Conservation (phyloP, 2,329 filamentous ascomycete genomes). For the Cercospora nicotianae region DNA sequence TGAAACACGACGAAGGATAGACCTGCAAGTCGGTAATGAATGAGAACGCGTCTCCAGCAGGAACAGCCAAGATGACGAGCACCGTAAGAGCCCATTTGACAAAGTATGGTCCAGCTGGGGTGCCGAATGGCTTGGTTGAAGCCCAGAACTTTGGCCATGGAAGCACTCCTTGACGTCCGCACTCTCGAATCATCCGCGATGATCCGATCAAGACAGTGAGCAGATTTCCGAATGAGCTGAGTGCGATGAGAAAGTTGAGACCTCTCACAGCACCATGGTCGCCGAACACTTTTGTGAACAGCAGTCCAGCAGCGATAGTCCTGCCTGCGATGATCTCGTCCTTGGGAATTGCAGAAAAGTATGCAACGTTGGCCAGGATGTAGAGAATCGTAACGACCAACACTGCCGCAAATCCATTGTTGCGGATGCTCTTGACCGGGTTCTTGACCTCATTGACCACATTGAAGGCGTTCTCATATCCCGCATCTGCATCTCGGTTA, state of each 20-base stretch:
- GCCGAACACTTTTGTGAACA: constrained; percentile 62
- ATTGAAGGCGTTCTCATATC: constrained; percentile 58
- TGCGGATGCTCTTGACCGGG: constrained; percentile 57
- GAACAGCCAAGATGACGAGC: constrained; percentile 61
- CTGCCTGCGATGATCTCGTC: constrained; percentile 49
- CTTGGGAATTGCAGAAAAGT: constrained; percentile 58
- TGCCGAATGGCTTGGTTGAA: constrained; percentile 63
- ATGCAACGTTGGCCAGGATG: constrained; percentile 61
- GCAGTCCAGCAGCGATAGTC: constrained; percentile 57
- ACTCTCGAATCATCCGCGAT: constrained; percentile 61
- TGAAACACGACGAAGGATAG: constrained; percentile 62
- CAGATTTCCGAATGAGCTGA: constrained; percentile 61
- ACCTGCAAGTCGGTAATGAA: constrained; percentile 54
- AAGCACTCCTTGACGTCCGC: constrained; percentile 61
- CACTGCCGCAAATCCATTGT: constrained; percentile 36
- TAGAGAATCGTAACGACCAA: constrained; percentile 52
- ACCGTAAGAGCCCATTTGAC: constrained; percentile 54
- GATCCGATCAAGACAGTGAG: constrained; percentile 57
- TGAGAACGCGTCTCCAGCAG: constrained; percentile 64
- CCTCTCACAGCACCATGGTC: constrained; percentile 50
- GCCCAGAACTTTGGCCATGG: constrained; percentile 64
- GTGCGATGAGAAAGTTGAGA: constrained; percentile 58
- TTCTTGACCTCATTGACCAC: constrained; percentile 63
- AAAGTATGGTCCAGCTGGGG: constrained; percentile 59
- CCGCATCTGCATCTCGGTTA: constrained; percentile 7